These are phyloP conservation scores for Neurospora tetraspora DNA, from an alignment of 495 filamentous ascomycete genomes.

Conservation along the genomic window DNA sequence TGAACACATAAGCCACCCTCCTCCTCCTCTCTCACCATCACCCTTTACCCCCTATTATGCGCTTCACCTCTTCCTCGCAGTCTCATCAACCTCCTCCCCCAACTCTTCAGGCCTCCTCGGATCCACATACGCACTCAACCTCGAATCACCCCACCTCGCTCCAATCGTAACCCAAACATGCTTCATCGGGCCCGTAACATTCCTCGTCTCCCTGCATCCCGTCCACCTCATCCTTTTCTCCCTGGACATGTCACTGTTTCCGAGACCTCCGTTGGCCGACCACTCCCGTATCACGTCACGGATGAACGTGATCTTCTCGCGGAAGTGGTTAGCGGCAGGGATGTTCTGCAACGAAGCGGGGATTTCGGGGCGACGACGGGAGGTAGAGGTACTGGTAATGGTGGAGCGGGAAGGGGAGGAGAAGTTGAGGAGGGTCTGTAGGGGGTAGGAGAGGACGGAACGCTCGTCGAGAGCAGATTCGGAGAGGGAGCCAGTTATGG, in stretches of 20 bases:
- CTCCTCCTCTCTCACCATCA: not conserved
- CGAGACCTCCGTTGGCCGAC: slow-evolving; percentile 61
- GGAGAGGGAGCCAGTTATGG: slow-evolving; percentile 52
- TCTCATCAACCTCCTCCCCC: slow-evolving; percentile 38
- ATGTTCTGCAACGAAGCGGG: slow-evolving; percentile 49
- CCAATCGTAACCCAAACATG: slow-evolving; percentile 81
- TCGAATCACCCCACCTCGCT: slow-evolving; percentile 59
- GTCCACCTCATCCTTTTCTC: slow-evolving; percentile 53
- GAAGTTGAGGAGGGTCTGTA: slow-evolving; percentile 50
- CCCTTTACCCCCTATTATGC: not conserved
- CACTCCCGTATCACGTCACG: slow-evolving; percentile 59
- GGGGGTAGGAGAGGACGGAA: slow-evolving; percentile 48
- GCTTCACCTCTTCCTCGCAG: slow-evolving; percentile 1
- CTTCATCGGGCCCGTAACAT: slow-evolving; percentile 49
- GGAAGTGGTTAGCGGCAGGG: slow-evolving; percentile 67
- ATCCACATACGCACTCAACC: slow-evolving; percentile 40
- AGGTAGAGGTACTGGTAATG: slow-evolving; percentile 23
- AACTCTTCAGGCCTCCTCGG: slow-evolving; percentile 37
- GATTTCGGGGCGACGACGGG: slow-evolving; percentile 43
- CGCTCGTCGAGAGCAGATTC: slow-evolving; percentile 54
- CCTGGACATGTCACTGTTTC: slow-evolving; percentile 42
- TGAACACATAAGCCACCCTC: not conserved
- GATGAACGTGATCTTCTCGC: slow-evolving; percentile 70
- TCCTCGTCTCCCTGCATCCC: slow-evolving; percentile 53
- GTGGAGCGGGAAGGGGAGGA: slow-evolving; percentile 29